Conservation (phyloP, 495 filamentous ascomycete genomes). For the Aspergillus carlsbadensis region DNA sequence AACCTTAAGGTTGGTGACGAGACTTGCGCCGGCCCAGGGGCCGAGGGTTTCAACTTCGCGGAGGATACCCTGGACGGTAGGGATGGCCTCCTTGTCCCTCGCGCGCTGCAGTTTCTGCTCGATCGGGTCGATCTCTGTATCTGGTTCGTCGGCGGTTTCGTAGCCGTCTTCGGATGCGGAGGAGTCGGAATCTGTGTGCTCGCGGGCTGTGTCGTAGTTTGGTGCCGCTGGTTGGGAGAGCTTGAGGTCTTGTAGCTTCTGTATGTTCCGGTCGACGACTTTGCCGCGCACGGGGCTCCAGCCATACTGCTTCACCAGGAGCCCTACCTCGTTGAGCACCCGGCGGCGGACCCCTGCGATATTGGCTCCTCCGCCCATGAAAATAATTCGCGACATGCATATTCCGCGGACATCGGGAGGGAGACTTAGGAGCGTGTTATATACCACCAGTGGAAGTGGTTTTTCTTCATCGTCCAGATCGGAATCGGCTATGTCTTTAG, state of each 20-base stretch:
- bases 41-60: conserved; percentile 81
- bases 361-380: conserved; percentile 78
- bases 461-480: conserved; percentile 84
- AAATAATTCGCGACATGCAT: conserved; percentile 88
- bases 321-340: conserved; percentile 70
- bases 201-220: not conserved
- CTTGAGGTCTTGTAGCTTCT: conserved; percentile 49
- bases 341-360: conserved; percentile 81
- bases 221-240: conserved; percentile 27
- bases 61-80: conserved; percentile 56
- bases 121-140: conserved; percentile 61
- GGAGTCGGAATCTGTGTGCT: conserved; percentile 14
- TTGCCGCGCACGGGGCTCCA: conserved; percentile 76
- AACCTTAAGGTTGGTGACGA: conserved; percentile 75
- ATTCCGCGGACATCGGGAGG: conserved; percentile 77
- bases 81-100: conserved; percentile 44
- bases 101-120: conserved; percentile 58
- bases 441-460: conserved; percentile 70
- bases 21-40: conserved; percentile 83
- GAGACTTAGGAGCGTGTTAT: conserved; percentile 69
- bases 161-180: conserved; percentile 24
- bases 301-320: conserved; percentile 60
- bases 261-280: conserved; percentile 53
- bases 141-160: conserved; percentile 46
- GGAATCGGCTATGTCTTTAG: conserved; percentile 45